Evolutionary conservation across 306 rosid species (phyloP).

Genomic region (Cucumis hystrix): DNA sequence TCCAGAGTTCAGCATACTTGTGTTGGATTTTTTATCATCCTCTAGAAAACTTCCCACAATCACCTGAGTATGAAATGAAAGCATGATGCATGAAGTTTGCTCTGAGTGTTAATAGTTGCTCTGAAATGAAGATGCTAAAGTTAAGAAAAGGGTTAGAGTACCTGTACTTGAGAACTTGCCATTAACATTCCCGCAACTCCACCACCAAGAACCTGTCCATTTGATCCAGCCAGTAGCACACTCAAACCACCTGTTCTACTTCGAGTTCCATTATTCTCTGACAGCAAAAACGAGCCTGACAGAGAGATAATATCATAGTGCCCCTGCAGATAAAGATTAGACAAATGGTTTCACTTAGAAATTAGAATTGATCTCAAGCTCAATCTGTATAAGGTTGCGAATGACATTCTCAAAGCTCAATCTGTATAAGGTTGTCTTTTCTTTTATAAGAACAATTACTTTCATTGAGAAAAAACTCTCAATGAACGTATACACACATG

Average conservation of each 20-base stretch:
- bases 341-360: background rate
- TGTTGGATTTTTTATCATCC: constrained; percentile 38
- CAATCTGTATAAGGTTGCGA: background rate
- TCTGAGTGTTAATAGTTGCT: background rate
- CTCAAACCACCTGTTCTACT: constrained; percentile 33
- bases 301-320: constrained; percentile 58
- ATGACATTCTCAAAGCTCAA: background rate
- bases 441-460: background rate
- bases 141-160: constrained; percentile 6
- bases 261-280: constrained; percentile 30
- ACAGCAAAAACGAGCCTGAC: constrained; percentile 28
- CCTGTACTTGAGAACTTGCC: constrained; percentile 71
- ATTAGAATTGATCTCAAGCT: background rate
- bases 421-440: background rate
- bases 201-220: constrained; percentile 65
- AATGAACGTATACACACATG: background rate
- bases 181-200: constrained; percentile 52
- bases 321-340: constrained; percentile 35
- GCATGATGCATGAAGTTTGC: background rate
- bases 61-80: constrained; percentile 26
- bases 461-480: too few relatives aligned
- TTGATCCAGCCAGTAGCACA: constrained; percentile 43
- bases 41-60: constrained; percentile 54
- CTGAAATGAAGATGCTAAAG: background rate
- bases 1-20: constrained; percentile 31